Percentiles rank a stretch among this genome's conserved stretches.
Conservation (phyloP, 2,329 filamentous ascomycete species). For the Coniochaeta sp. region DNA sequence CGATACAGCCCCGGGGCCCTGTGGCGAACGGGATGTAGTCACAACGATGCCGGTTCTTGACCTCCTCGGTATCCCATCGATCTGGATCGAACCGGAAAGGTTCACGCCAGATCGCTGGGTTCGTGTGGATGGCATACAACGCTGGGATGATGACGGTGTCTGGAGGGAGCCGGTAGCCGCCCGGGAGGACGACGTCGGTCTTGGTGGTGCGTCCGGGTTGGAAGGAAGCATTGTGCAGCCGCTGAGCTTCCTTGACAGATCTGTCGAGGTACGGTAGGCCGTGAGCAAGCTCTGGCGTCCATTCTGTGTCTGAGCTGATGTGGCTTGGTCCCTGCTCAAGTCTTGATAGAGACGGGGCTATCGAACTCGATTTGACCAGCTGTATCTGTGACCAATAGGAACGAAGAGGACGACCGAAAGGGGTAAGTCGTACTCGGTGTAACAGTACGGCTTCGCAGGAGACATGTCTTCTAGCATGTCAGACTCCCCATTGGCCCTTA, state of each 20-base stretch:
- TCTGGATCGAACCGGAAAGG: constrained; percentile 52
- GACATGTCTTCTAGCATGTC: too few species aligned
- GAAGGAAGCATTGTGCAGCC: constrained; percentile 53
- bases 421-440: too few species aligned
- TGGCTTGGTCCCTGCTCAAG: too few species aligned
- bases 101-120: constrained; percentile 50
- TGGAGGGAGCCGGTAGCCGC: constrained; percentile 48
- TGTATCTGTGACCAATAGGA: too few species aligned
- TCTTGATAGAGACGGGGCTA: too few species aligned
- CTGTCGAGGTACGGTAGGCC: constrained; percentile 46
- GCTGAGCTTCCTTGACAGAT: constrained; percentile 55
- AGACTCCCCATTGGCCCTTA: too few species aligned
- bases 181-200: constrained; percentile 49
- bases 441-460: too few species aligned
- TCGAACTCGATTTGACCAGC: too few species aligned
- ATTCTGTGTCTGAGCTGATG: too few species aligned
- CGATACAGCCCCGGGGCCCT: constrained; percentile 52
- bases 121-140: constrained; percentile 44
- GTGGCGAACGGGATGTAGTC: constrained; percentile 53
- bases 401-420: too few species aligned
- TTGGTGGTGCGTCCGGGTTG: constrained; percentile 53
- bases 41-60: constrained; percentile 42
- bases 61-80: constrained; percentile 47
- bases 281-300: constrained; percentile 43
- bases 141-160: constrained; percentile 47